Evolutionary conservation across 768 basidiomycete genomes (phyloP), one percentile per base, ranked within the genome.

Genomic region (Hemileccinum impolitum): DNA sequence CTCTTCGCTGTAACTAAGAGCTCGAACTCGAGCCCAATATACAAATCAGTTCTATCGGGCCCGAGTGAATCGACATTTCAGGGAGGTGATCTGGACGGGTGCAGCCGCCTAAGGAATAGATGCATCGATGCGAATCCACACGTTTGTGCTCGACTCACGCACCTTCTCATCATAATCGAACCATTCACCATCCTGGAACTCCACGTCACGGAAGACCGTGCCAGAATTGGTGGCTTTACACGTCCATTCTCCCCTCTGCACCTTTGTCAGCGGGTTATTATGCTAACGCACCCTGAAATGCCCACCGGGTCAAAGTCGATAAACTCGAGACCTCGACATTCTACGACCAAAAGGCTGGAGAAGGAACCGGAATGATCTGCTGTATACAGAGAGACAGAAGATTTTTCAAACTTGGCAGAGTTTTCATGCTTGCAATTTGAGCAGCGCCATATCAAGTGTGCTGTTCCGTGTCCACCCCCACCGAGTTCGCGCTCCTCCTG

Each of bases 111-210:
- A 50, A 53, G 43, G 52, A 31, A 45, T 39, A 43, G 28, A 36
- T 10, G 10, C 4, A 32, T 57, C 3, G 21, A 49, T 45, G 31
- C 13, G 21, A 38, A 25, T n/a, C 15, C 14, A 6, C 15, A 23
- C 6, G 19, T 19, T 30, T 19, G 25, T 28, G 30, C 23, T 12
- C 25, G 15, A 18, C 17, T 15, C 31, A 42, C 49, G 38, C 52
- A 85, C 92, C 78, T 93, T 91, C 66, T 95, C 92, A 56, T 95
- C 92, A 56, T 95, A 95, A 58, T 94, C 92, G 12, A 74, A 79
- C 93, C 93, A 95, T 50, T 66, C 64, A 63, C 84, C 82, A 0
- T 60, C 46, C 25, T 48, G 30, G 42, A 62, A 70, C 28, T 85
- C 82, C n/a, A 90, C 75, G 3, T 90, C 81, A 9, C 70, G 41